Base-by-base conservation (phyloP, 2,329 filamentous ascomycete species). In the Aspergillus glaucus region DNA sequence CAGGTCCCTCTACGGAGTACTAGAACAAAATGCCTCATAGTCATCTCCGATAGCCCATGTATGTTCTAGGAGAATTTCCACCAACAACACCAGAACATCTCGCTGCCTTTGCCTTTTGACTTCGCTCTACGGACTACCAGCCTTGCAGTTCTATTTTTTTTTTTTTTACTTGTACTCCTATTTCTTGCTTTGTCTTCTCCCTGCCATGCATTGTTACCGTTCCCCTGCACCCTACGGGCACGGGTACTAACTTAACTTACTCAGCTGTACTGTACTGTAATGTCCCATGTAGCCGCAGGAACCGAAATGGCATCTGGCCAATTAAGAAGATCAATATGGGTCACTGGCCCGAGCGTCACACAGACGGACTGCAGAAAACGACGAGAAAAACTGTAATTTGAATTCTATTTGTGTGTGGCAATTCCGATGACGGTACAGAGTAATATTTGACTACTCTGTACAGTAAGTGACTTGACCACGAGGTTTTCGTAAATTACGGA, bases 21-120 rank as follows among this genome's bases (percentile, higher is more conserved):
- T 54, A 53, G 53, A 19, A 46, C 46, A 53, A 58, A 58, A 58
- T 58, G 50, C 55, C 55, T 58, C 55, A 58, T 58, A 57, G 49
- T 50, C 48, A 45, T 30, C 34, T 37, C n/a, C n/a, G 17, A n/a
- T n/a, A 37, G 17, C 9, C 34, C n/a, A 37, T 37, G n/a, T 19
- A 37, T 37, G n/a, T 19, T 37, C 34, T n/a, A 37, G n/a, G 17
- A 30, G 26, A 30, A 30, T 30, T 30, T 30, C 26, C 34, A 37
- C 17, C 34, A n/a, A 37, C 17, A 37, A 15, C 14, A 8, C 15
- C 15, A 15, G n/a, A 37, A 37, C 34, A 37, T 37, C 17, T 8
- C 3, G n/a, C 40, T 40, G 19, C 30, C 39, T 44, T 32, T 14
- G 12, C 50, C 47, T 54, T 47, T 47, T 39, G 44, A 32, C 43